A percentile compares a stretch with the other conserved stretches of the same genome.
These are phyloP conservation scores for Cichorium intybus DNA, from an alignment of 140 eudicot genomes.

Conservation along the genomic window DNA sequence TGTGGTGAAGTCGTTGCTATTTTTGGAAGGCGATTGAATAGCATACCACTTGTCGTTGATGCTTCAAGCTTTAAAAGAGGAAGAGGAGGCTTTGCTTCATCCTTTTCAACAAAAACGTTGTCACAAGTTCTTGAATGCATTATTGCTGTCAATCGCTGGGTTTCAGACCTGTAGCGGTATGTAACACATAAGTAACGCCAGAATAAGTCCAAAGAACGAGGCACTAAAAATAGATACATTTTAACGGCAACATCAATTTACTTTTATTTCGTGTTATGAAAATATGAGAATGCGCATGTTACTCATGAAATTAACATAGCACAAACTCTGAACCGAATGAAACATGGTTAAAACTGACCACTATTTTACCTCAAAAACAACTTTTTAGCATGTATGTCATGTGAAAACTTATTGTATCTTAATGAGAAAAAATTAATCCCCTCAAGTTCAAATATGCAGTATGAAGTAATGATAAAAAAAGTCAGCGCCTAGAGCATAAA, in stretches of 20 bases:
- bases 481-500: background rate
- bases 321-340: no score
- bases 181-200: constrained; percentile 15
- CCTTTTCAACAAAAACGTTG: constrained; percentile 23
- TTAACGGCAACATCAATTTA: no score
- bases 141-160: constrained; percentile 54
- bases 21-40: constrained; percentile 23
- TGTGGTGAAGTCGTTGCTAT: constrained; percentile 24
- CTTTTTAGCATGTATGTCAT: no score
- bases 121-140: constrained; percentile 50
- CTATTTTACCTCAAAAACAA: no score
- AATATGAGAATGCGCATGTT: no score
- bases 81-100: constrained; percentile 23
- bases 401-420: background rate
- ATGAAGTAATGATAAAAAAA: background rate
- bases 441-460: background rate
- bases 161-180: constrained; percentile 50
- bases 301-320: no score
- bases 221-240: no score
- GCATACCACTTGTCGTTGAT: constrained; percentile 21
- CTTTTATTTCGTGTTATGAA: no score
- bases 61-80: constrained; percentile 25
- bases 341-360: no score
- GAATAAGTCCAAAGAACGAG: no score
- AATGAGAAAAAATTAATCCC: no score